Conservation (phyloP, 2,329 filamentous ascomycete species). For the Talaromyces sp. region DNA sequence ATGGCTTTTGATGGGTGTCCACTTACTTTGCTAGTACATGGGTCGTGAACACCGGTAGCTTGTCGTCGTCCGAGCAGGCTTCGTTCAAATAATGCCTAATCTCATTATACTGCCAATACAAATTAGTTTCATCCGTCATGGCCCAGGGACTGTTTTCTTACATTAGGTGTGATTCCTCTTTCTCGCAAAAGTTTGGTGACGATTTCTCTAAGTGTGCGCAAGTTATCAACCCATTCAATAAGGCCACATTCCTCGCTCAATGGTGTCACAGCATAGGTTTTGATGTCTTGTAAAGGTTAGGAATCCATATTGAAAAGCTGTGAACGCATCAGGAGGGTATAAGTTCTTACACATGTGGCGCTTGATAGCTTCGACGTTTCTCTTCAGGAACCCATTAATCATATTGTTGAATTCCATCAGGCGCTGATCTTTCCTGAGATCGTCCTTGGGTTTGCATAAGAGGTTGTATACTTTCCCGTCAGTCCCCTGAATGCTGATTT, state of each 20-base stretch:
- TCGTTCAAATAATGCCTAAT: constrained; percentile 60
- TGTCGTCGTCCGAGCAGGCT: constrained; percentile 57
- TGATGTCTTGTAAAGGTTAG: constrained; percentile 56
- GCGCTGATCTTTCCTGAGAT: constrained; percentile 92
- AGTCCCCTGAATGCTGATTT: constrained; percentile 79
- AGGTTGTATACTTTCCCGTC: constrained; percentile 86
- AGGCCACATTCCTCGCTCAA: constrained; percentile 96
- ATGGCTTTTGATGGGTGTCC: not conserved
- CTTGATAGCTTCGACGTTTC: constrained; percentile 83
- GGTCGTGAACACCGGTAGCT: constrained; percentile 67
- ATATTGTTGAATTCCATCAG: constrained; percentile 99
- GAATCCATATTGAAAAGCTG: not conserved
- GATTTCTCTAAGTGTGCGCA: constrained; percentile 91
- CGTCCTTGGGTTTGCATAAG: constrained; percentile 96
- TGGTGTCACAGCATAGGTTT: constrained; percentile 93
- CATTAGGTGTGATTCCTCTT: constrained; percentile 58
- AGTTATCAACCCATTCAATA: constrained; percentile 96
- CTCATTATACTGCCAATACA: constrained; percentile 58
- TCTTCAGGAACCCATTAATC: constrained; percentile 92
- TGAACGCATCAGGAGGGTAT: not conserved
- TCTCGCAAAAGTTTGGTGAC: constrained; percentile 72
- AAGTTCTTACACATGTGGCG: constrained; percentile 63
- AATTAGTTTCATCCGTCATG: not conserved
- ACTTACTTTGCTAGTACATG: constrained; percentile 46
- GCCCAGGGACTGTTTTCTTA: constrained; percentile 18